Base-by-base conservation (phyloP, 345 rosid genomes). In the Sapria himalayana region DNA sequence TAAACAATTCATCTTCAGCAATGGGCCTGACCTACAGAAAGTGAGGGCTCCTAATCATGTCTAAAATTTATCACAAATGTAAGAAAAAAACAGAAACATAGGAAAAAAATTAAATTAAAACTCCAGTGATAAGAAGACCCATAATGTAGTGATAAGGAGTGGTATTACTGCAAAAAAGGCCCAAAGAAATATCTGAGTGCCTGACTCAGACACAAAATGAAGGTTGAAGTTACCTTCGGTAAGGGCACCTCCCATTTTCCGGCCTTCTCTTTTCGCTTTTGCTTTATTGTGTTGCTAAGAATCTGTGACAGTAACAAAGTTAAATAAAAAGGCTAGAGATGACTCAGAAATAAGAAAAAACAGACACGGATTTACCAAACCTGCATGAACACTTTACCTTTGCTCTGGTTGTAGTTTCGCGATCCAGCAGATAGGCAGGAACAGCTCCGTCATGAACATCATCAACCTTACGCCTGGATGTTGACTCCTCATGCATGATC, bases 171-270 rank as follows among this genome's bases (percentile, higher is more conserved):
- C n/a, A n/a, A n/a, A n/a, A n/a, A n/a, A n/a, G n/a, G n/a, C n/a
- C n/a, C n/a, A n/a, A n/a, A n/a, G n/a, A n/a, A n/a, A n/a, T n/a
- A n/a, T n/a, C n/a, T n/a, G n/a, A n/a, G n/a, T n/a, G n/a, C n/a
- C n/a, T n/a, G n/a, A n/a, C n/a, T n/a, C n/a, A n/a, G n/a, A n/a
- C n/a, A n/a, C n/a, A n/a, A n/a, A n/a, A n/a, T n/a, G n/a, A n/a
- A n/a, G n/a, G n/a, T n/a, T n/a, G n/a, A 41, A 13, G 41, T 25
- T 52, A 79, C 94, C 93, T 89, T 89, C 6, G 78, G 80, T 0
- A 86, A 51, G 59, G 97, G 97, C 12, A 86, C 97, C 43, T 86
- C 97, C 94, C 94, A 86, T 50, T 81, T 86, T 23, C 94, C 94
- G 56, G 91, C 97, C 67, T 59, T 86, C 58, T 81, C 91, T 66